Base-by-base conservation (phyloP, 129 eudicot species). In the Erigeron canadensis region DNA sequence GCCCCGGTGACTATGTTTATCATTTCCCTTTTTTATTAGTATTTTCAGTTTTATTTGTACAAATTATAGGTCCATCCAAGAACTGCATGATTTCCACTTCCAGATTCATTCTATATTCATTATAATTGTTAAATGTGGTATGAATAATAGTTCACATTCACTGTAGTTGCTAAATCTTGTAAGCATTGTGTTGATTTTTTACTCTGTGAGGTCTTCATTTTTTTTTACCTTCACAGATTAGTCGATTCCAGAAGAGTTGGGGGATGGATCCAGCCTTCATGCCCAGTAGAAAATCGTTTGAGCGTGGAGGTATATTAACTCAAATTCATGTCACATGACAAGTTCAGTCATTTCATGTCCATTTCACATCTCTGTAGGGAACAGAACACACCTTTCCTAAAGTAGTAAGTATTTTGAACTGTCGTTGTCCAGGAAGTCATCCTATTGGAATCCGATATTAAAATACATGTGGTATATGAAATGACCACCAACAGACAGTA, bases 221-320 rank as follows among this genome's bases (percentile, higher is more conserved):
- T 50, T 53, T 51, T 50, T 19, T 5, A 18, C 44, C 34, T 15
- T 65, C 63, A 65, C 86, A 92, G 98, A 89, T 92, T 43, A 83
- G 72, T 67, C 89, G 96, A 22, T 92, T 92, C 80, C 98, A 92
- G 80, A 87, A 80, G 82, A 92, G 81, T 75, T 92, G 98, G 98
- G 98, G 98, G 64, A 89, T 92, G 98, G 98, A 92, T 85, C 89
- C 89, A 79, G 84, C 95, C 17, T 92, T 60, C 72, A 92, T 92
- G 98, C 98, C 98, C 55, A 92, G 98, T 75, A 81, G 98, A 82
- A 92, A 92, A 80, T 79, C 91, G 54, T 89, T 92, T 39, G 98
- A 92, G 79, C 98, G 98, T 72, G 96, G 95, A 89, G 98, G 98
- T 92, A 79, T 41, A 21, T 65, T 10, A 40, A 50, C 67, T 45